A percentile compares a stretch with the other conserved stretches of the same genome.
Conservation (phyloP, 2,329 filamentous ascomycete genomes). For the Sclerotinia sclerotiorum region DNA sequence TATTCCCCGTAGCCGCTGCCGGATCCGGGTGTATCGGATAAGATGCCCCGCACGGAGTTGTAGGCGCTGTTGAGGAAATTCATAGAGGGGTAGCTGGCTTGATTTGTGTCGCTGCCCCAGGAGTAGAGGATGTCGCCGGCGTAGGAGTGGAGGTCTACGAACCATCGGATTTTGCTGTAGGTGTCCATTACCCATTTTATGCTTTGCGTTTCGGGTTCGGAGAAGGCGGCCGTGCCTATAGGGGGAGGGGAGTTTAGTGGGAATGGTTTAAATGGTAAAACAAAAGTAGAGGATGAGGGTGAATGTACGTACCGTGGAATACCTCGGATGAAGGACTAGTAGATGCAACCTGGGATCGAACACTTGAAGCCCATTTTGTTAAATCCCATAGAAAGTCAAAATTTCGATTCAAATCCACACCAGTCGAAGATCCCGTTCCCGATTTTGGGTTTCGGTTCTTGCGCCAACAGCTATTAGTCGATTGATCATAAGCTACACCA, state of each 20-base stretch:
- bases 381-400: conserved; percentile 60
- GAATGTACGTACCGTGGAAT: conserved; percentile 43
- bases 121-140: conserved; percentile 54
- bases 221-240: conserved; percentile 50
- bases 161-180: conserved; percentile 54
- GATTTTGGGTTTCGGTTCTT: conserved; percentile 54
- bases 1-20: conserved; percentile 49
- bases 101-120: conserved; percentile 57
- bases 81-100: conserved; percentile 47
- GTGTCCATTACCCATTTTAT: conserved; percentile 53
- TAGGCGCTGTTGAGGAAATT: conserved; percentile 55
- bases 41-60: conserved; percentile 51
- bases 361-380: conserved; percentile 45
- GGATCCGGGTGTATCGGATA: conserved; percentile 42
- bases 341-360: conserved; percentile 45
- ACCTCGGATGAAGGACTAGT: conserved; percentile 30
- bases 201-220: conserved; percentile 57
- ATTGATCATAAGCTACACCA: conserved; percentile 52
- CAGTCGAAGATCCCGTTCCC: conserved; percentile 41
- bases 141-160: conserved; percentile 58
- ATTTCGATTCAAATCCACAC: conserved; percentile 57
- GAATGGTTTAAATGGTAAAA: too few species aligned
- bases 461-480: conserved; percentile 52
- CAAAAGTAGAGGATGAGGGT: neutral
- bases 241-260: conserved; percentile 13